Conservation (phyloP, 1,139 yeast genomes). For the Yarrowia galli region DNA sequence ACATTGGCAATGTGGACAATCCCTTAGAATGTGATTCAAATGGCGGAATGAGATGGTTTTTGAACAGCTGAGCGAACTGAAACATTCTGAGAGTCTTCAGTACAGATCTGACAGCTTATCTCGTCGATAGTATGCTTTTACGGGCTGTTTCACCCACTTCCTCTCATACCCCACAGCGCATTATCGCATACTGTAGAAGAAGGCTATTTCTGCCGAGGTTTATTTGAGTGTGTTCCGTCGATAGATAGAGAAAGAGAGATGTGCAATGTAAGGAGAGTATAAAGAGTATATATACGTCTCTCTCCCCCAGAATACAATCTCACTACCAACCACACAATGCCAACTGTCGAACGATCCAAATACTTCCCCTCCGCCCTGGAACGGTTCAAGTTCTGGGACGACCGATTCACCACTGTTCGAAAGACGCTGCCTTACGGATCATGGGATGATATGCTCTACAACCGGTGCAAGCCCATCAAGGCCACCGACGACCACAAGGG, state of each 20-base stretch:
- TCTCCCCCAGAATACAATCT: too few relatives aligned
- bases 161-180: constrained; percentile 2
- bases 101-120: too few relatives aligned
- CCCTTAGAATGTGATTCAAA: not conserved
- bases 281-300: not conserved
- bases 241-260: constrained; percentile 15
- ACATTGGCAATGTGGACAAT: too few relatives aligned
- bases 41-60: too few relatives aligned
- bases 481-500: constrained; percentile 35
- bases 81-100: too few relatives aligned
- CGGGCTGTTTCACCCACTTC: too few relatives aligned
- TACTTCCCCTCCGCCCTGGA: constrained; percentile 36
- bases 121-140: too few relatives aligned
- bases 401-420: constrained; percentile 21
- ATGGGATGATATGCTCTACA: constrained; percentile 34
- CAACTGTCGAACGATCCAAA: constrained; percentile 20
- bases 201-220: constrained; percentile 23
- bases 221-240: not conserved
- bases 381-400: constrained; percentile 38
- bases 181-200: not conserved
- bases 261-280: constrained; percentile 15
- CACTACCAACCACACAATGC: not conserved
- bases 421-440: constrained; percentile 26
- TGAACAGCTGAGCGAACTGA: too few relatives aligned
- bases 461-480: constrained; percentile 17